Conservation (phyloP, 2,329 filamentous ascomycete genomes). For the Ophiocordyceps camponoti-leonardi region DNA sequence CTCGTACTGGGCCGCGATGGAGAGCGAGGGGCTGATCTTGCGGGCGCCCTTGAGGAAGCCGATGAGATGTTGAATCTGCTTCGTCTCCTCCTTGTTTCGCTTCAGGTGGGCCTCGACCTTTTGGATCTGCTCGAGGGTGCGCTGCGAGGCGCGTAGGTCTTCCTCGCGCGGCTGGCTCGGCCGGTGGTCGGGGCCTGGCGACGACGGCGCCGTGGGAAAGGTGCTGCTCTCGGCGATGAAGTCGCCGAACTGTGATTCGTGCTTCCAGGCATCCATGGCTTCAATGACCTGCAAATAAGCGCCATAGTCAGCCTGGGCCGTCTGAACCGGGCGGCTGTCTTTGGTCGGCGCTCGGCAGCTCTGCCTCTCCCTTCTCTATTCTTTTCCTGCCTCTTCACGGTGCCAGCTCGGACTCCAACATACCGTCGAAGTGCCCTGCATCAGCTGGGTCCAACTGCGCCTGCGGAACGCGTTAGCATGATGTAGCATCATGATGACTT, state of each 20-base stretch:
- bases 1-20: conserved; percentile 73
- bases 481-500: background rate
- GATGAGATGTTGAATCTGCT: conserved; percentile 51
- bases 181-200: conserved; percentile 42
- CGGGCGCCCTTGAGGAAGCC: conserved; percentile 57
- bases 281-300: conserved; percentile 49
- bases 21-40: conserved; percentile 50
- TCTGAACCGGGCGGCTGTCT: background rate
- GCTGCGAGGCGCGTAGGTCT: conserved; percentile 50
- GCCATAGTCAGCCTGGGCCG: background rate
- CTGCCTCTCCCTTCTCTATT: too few relatives aligned
- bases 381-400: background rate
- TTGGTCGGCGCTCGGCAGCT: too few relatives aligned
- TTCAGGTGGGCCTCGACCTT: conserved; percentile 52
- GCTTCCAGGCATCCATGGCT: conserved; percentile 81
- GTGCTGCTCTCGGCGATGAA: conserved; percentile 68
- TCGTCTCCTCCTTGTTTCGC: conserved; percentile 51
- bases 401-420: conserved; percentile 14
- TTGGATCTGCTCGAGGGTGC: conserved; percentile 48
- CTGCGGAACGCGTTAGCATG: conserved; percentile 30
- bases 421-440: conserved; percentile 81
- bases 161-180: conserved; percentile 49
- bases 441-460: conserved; percentile 83
- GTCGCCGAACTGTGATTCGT: conserved; percentile 72
- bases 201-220: conserved; percentile 49